Conservation (phyloP, 2,329 filamentous ascomycete species). For the Aureobasidium sp. region DNA sequence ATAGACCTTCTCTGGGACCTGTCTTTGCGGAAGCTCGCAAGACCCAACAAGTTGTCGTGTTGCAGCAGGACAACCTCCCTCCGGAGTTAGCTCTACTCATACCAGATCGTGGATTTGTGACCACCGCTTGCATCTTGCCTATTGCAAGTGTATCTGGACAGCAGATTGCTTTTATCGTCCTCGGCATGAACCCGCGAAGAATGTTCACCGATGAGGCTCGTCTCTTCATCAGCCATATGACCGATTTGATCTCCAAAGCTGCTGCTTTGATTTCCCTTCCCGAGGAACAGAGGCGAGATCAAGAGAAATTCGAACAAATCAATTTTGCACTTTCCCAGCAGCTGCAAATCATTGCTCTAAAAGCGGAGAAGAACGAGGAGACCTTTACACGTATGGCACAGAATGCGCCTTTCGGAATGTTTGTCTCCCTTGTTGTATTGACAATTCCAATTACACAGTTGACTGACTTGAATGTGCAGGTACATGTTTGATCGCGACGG, state of each 20-base stretch:
- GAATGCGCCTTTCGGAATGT: constrained; percentile 33
- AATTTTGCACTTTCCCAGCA: constrained; percentile 31
- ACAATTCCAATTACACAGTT: neutral
- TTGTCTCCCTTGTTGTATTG: constrained; percentile 20
- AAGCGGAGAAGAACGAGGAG: constrained; percentile 29
- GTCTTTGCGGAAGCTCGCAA: constrained; percentile 11
- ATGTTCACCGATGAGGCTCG: constrained; percentile 31
- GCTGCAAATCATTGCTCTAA: constrained; percentile 23
- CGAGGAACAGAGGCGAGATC: constrained; percentile 16
- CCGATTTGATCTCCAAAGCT: constrained; percentile 30
- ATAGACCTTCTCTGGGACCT: neutral
- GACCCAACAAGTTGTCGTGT: constrained; percentile 9
- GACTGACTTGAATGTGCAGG: neutral
- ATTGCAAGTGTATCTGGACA: constrained; percentile 24
- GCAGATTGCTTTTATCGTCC: constrained; percentile 31
- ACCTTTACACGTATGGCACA: constrained; percentile 34
- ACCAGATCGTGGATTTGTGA: constrained; percentile 9
- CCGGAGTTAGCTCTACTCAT: constrained; percentile 7
- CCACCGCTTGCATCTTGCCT: constrained; percentile 13
- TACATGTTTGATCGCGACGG: constrained; percentile 20
- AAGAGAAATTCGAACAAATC: constrained; percentile 28
- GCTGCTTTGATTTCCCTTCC: constrained; percentile 28
- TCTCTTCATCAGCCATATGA: constrained; percentile 28
- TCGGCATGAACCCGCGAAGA: constrained; percentile 31
- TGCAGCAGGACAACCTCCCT: constrained; percentile 9